Evolutionary conservation across 768 basidiomycete species (phyloP).

Genomic region (Pleurotus giganteus): DNA sequence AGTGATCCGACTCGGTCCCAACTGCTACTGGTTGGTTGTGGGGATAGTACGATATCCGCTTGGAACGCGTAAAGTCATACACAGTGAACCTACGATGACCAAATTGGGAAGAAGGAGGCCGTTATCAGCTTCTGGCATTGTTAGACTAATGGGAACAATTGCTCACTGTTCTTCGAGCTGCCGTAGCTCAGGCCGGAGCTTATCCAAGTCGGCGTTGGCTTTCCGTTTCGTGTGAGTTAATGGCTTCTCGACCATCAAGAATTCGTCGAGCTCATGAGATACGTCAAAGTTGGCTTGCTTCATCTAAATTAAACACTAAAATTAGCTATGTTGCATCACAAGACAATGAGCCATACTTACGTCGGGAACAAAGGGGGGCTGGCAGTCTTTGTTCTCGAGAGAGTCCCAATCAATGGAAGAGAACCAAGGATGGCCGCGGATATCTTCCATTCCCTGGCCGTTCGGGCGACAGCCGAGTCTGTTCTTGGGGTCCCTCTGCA

Average conservation of each 20-base stretch:
- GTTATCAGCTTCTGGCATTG: neutral
- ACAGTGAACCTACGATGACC: slow-evolving; percentile 67
- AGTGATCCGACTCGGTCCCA: slow-evolving; percentile 38
- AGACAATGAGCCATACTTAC: slow-evolving; percentile 49
- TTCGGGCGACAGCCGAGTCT: slow-evolving; percentile 79
- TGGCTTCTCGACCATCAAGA: slow-evolving; percentile 97
- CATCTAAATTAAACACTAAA: slow-evolving; percentile 48
- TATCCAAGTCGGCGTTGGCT: slow-evolving; percentile 78
- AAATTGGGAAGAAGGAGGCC: slow-evolving; percentile 10
- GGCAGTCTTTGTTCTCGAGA: slow-evolving; percentile 64
- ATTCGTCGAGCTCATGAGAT: slow-evolving; percentile 95
- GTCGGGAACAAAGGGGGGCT: slow-evolving; percentile 89
- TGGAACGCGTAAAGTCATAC: slow-evolving; percentile 77
- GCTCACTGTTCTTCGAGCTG: slow-evolving; percentile 91
- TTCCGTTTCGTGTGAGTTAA: slow-evolving; percentile 93
- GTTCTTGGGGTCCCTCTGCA: slow-evolving; percentile 76
- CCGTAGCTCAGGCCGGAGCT: slow-evolving; percentile 88
- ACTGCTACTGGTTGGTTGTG: slow-evolving; percentile 67
- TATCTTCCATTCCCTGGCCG: slow-evolving; percentile 71
- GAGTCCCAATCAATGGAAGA: slow-evolving; percentile 74
- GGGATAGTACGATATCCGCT: slow-evolving; percentile 84
- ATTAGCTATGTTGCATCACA: slow-evolving; percentile 7
- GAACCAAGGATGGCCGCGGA: slow-evolving; percentile 88
- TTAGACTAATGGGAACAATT: slow-evolving; percentile 1
- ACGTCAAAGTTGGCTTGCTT: slow-evolving; percentile 99